These are phyloP conservation scores for Saksenaea vasiformis DNA, from an alignment of 371 early-diverging fungal species.

Conservation along the genomic window DNA sequence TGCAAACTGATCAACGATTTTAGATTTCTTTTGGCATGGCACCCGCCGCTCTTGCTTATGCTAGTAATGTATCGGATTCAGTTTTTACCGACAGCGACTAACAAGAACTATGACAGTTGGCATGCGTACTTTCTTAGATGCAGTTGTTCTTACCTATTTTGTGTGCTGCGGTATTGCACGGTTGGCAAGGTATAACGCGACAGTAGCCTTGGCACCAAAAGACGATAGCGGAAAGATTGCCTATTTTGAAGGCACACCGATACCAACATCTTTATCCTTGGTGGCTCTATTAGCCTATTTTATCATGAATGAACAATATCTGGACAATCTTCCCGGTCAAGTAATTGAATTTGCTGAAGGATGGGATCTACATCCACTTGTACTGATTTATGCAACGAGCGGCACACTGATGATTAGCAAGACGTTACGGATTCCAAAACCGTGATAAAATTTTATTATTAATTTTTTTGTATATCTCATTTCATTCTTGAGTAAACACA, in stretches of 20 bases:
- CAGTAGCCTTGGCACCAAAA: constrained; percentile 77
- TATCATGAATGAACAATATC: constrained; percentile 51
- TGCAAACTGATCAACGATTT: neutral
- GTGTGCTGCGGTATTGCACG: constrained; percentile 89
- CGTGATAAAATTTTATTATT: constrained; percentile 25
- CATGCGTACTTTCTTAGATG: constrained; percentile 81
- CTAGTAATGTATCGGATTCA: constrained; percentile 31
- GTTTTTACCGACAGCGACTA: neutral
- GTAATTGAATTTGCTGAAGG: constrained; percentile 35
- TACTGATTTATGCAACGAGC: constrained; percentile 73
- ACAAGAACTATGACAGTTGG: constrained; percentile 52
- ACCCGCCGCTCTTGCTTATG: constrained; percentile 85
- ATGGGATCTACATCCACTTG: constrained; percentile 77
- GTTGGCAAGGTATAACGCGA: constrained; percentile 88
- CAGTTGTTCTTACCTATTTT: constrained; percentile 79
- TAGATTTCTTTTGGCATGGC: constrained; percentile 87
- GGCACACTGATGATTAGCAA: constrained; percentile 84
- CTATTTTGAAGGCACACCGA: constrained; percentile 92
- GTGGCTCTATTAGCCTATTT: constrained; percentile 76
- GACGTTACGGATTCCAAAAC: constrained; percentile 69
- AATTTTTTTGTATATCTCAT: neutral
- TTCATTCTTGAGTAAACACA: neutral
- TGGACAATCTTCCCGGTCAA: constrained; percentile 50
- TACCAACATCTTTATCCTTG: constrained; percentile 75
- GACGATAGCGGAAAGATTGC: constrained; percentile 76